Conservation (phyloP, 2,329 filamentous ascomycete genomes). For the Exophiala aquamarina region DNA sequence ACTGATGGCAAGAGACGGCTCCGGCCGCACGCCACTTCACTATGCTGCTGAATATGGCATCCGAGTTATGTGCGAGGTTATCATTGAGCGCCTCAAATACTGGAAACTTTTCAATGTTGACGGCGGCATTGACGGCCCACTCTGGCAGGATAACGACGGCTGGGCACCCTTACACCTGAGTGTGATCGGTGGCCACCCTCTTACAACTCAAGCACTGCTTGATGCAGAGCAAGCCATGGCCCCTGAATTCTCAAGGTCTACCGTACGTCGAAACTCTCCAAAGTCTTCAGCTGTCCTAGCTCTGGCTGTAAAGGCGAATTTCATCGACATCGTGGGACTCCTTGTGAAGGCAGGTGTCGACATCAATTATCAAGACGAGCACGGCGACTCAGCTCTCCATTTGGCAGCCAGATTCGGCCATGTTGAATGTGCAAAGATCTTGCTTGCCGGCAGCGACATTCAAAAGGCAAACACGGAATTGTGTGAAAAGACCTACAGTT, state of each 20-base stretch:
- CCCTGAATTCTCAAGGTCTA: conserved; percentile 50
- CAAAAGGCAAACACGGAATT: conserved; percentile 77
- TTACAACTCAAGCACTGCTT: conserved; percentile 79
- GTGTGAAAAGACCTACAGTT: conserved; percentile 79
- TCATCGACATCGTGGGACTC: conserved; percentile 77
- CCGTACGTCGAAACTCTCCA: conserved; percentile 67
- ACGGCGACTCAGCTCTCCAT: conserved; percentile 88
- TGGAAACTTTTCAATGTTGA: conserved; percentile 86
- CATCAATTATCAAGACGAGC: conserved; percentile 88
- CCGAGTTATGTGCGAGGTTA: conserved; percentile 80
- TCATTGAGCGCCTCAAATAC: conserved; percentile 84
- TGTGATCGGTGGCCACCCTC: conserved; percentile 84
- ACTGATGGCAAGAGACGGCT: conserved; percentile 69
- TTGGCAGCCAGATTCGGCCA: conserved; percentile 88
- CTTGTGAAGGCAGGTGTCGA: conserved; percentile 88
- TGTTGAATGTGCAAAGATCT: conserved; percentile 71
- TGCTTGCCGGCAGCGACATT: conserved; percentile 67
- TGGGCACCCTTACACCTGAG: conserved; percentile 88
- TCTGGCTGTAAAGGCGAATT: conserved; percentile 85
- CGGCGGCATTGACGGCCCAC: conserved; percentile 78
- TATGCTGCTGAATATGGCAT: conserved; percentile 96
- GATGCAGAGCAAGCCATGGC: conserved; percentile 77
- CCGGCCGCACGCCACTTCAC: conserved; percentile 83
- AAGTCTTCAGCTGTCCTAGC: conserved; percentile 86
- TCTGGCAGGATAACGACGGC: conserved; percentile 92